A percentile compares a stretch with the other conserved stretches of the same genome.
phyloP scores from a whole-genome alignment of 1,139 yeast species.

The Wickerhamomyces sp. region DNA sequence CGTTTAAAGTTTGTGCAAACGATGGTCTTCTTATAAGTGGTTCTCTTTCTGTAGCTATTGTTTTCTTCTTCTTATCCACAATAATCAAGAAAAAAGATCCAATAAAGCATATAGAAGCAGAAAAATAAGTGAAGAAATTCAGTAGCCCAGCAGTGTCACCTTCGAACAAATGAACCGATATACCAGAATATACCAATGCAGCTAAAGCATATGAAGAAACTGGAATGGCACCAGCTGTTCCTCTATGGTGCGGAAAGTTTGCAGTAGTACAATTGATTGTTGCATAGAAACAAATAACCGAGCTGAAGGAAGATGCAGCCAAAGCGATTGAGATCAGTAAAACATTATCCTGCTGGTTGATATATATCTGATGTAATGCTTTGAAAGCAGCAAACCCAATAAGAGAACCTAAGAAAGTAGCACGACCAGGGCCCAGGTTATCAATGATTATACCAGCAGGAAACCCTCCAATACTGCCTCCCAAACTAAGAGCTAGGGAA shows the following conservation, averaged over 20 bases:
- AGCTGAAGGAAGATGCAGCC: slow-evolving; percentile 57
- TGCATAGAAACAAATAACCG: slow-evolving; percentile 59
- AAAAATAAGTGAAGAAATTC: slow-evolving; percentile 26
- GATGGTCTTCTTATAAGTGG: slow-evolving; percentile 10
- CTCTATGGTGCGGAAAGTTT: slow-evolving; percentile 66
- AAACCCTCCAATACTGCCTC: slow-evolving; percentile 64
- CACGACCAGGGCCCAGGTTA: slow-evolving; percentile 47
- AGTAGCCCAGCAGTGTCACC: slow-evolving; percentile 39
- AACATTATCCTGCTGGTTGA: slow-evolving; percentile 27
- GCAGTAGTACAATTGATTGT: slow-evolving; percentile 66
- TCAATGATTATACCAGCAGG: slow-evolving; percentile 69
- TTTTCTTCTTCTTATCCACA: slow-evolving; percentile 12
- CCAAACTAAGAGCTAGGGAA: slow-evolving; percentile 57
- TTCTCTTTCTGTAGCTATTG: slow-evolving; percentile 4
- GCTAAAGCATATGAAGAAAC: slow-evolving; percentile 55
- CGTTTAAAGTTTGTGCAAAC: slow-evolving; percentile 7
- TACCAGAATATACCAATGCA: slow-evolving; percentile 31
- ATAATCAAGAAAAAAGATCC: slow-evolving; percentile 29
- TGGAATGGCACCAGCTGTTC: slow-evolving; percentile 64
- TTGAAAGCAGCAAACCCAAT: slow-evolving; percentile 38
- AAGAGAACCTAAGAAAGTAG: slow-evolving; percentile 52
- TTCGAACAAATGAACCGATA: slow-evolving; percentile 42
- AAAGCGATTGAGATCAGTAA: slow-evolving; percentile 44
- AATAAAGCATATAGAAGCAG: slow-evolving; percentile 26
- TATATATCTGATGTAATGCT: slow-evolving; percentile 33